phyloP scores from a whole-genome alignment of 192 early-diverging fungal species.

The Thoreauomyces humboldtii region DNA sequence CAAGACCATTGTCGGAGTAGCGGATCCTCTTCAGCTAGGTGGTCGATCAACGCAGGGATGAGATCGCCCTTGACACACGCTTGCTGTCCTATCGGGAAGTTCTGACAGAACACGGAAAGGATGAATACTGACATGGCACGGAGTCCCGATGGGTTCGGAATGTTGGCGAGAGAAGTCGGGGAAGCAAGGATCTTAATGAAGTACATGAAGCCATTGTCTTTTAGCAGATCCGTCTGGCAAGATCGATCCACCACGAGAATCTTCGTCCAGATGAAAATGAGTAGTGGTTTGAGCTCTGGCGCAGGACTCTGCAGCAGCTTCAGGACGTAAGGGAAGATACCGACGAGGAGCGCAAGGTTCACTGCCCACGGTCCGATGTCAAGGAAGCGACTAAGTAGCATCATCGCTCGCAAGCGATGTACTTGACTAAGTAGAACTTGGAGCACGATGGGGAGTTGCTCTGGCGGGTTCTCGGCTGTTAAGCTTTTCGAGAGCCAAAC shows the following conservation, averaged over 20 bases:
- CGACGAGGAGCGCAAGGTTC: constrained; percentile 86
- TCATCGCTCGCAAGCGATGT: constrained; percentile 87
- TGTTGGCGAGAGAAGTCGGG: constrained; percentile 44
- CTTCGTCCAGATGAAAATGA: constrained; percentile 97
- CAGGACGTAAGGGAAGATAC: constrained; percentile 95
- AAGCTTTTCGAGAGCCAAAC: constrained; percentile 85
- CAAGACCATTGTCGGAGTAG: constrained; percentile 86
- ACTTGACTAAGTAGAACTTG: constrained; percentile 95
- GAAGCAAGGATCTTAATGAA: constrained; percentile 86
- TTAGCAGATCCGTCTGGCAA: constrained; percentile 87
- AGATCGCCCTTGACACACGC: constrained; percentile 74
- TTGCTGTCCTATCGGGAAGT: constrained; percentile 77
- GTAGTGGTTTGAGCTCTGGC: constrained; percentile 85
- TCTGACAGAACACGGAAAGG: constrained; percentile 87
- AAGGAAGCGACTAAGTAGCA: constrained; percentile 86
- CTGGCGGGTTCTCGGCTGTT: constrained; percentile 71
- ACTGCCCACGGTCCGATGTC: constrained; percentile 94
- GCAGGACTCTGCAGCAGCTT: constrained; percentile 93
- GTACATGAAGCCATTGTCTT: constrained; percentile 87
- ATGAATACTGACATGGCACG: constrained; percentile 96
- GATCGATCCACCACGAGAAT: constrained; percentile 89
- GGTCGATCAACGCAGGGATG: constrained; percentile 61
- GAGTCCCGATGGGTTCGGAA: constrained; percentile 80
- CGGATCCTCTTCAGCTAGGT: constrained; percentile 70
- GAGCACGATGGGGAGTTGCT: constrained; percentile 93